Evolutionary conservation across 192 early-diverging fungal genomes (phyloP).

Genomic region (Jimgerdemannia lactiflua): DNA sequence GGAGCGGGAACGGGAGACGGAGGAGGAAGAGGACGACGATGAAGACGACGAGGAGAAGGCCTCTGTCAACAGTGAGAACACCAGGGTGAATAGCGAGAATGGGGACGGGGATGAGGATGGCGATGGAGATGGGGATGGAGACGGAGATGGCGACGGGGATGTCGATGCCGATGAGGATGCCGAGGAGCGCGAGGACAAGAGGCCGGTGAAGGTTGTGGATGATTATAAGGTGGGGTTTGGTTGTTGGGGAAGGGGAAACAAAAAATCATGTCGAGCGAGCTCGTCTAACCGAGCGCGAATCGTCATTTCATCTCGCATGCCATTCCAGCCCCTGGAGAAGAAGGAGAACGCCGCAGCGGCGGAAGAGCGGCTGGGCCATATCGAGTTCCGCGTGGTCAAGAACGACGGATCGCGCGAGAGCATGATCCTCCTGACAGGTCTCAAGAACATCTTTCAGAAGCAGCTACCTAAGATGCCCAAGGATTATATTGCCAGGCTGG

Average conservation of each 20-base stretch:
- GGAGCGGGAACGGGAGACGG: slow-evolving; percentile 22
- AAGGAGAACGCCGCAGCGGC: slow-evolving; percentile 60
- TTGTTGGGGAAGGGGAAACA: not conserved
- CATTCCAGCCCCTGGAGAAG: slow-evolving; percentile 22
- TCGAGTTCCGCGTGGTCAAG: slow-evolving; percentile 70
- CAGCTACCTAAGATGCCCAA: slow-evolving; percentile 99
- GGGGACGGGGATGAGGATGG: slow-evolving; percentile 1
- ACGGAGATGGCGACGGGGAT: not conserved
- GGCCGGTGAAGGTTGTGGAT: not conserved
- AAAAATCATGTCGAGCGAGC: not conserved
- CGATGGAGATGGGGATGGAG: not conserved
- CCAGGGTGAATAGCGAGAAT: slow-evolving; percentile 1
- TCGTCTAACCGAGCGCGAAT: not conserved
- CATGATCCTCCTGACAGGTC: slow-evolving; percentile 87
- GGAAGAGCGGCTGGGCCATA: slow-evolving; percentile 64
- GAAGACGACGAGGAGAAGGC: slow-evolving; percentile 10
- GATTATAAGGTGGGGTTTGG: not conserved
- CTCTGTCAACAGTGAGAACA: not conserved
- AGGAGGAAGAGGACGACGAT: slow-evolving; percentile 10
- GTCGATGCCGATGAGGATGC: not conserved
- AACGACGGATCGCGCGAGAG: slow-evolving; percentile 79
- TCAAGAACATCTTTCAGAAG: slow-evolving; percentile 96
- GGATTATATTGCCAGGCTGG: slow-evolving; percentile 95
- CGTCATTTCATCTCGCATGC: no score
- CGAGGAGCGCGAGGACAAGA: not conserved